Evolutionary conservation across 805 yeast genomes (phyloP).

Genomic region (Wickerhamiella slavikovae): DNA sequence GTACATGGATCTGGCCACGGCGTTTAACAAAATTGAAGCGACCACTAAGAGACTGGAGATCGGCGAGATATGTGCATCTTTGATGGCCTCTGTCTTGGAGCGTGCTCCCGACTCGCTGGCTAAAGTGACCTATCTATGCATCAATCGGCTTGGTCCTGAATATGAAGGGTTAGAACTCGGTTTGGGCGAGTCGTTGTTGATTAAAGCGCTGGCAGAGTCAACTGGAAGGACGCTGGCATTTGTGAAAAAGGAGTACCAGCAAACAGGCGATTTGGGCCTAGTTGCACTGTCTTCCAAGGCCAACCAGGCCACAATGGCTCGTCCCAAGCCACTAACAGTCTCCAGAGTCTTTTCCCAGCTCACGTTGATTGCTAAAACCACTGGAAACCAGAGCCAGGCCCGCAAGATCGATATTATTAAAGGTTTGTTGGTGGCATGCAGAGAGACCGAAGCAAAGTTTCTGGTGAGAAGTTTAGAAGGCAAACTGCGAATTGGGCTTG

Average conservation of each 20-base stretch:
- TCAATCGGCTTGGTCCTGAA: slow-evolving; percentile 85
- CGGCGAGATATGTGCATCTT: slow-evolving; percentile 50
- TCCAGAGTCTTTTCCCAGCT: slow-evolving; percentile 53
- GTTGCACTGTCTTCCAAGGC: slow-evolving; percentile 72
- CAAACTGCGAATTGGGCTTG: slow-evolving; percentile 77
- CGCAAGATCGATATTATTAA: slow-evolving; percentile 63
- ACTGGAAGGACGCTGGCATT: slow-evolving; percentile 63
- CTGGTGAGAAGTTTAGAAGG: slow-evolving; percentile 83
- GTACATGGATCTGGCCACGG: slow-evolving; percentile 30
- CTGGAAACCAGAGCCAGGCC: slow-evolving; percentile 68
- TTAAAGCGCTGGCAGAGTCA: slow-evolving; percentile 76
- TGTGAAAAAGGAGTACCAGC: slow-evolving; percentile 52
- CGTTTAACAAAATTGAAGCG: slow-evolving; percentile 58
- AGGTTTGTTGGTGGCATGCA: slow-evolving; percentile 67
- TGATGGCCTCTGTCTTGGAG: slow-evolving; percentile 42
- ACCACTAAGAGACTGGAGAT: slow-evolving; percentile 75
- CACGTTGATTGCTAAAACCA: slow-evolving; percentile 51
- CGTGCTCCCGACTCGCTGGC: slow-evolving; percentile 35
- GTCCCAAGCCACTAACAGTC: slow-evolving; percentile 63
- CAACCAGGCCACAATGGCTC: slow-evolving; percentile 83
- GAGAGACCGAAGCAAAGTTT: slow-evolving; percentile 74
- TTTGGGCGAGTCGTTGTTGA: slow-evolving; percentile 70
- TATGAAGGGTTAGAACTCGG: slow-evolving; percentile 90
- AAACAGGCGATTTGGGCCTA: slow-evolving; percentile 74
- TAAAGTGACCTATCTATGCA: slow-evolving; percentile 61